Evolutionary conservation across 1,139 yeast species (phyloP), one percentile per base, ranked within the genome.

Genomic region (Sugiyamaella sp.): DNA sequence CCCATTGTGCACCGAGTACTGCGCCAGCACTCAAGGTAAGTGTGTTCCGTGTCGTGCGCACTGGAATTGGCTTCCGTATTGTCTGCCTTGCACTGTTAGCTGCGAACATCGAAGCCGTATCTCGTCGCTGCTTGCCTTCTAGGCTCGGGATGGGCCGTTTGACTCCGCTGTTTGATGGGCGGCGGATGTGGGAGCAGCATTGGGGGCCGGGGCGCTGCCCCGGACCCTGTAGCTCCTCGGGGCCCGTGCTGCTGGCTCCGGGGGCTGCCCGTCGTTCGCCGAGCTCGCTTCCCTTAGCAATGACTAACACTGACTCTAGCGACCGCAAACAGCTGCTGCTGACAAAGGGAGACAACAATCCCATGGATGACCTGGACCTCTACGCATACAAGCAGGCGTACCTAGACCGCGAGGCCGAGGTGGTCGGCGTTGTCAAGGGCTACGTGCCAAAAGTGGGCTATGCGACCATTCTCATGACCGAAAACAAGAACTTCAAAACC

Each of bases 261-360:
- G 43, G 43, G 21, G 17, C 21, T 4, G 43, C 43, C 43, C 43
- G 12, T 17, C 21, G 21, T 17, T 21, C 43, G 43, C 21, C 12
- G 21, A n/a, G n/a, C n/a, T n/a, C n/a, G n/a, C n/a, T n/a, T n/a
- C n/a, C n/a, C n/a, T n/a, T n/a, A 21, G 21, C 9, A 10, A n/a
- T 5, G 27, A 21, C 50, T 46, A 39, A 46, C 50, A 17, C 8
- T 27, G 10, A 14, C 25, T 12, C 5, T 54, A 78, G 60, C 25
- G 63, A 66, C 27, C 63, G 62, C 49, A 84, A 82, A 66, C 98
- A 93, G 71, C 76, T 85, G 55, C 73, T 93, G 51, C 78, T 93
- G 59, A 95, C 99, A 2, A 93, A 93, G 70, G 99, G 99, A 68
- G 99, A 93, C 71, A 95, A 95, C 71, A 93, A 93, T 67, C 88